Conservation (phyloP, 2,329 filamentous ascomycete species). For the Beauveria sp. region DNA sequence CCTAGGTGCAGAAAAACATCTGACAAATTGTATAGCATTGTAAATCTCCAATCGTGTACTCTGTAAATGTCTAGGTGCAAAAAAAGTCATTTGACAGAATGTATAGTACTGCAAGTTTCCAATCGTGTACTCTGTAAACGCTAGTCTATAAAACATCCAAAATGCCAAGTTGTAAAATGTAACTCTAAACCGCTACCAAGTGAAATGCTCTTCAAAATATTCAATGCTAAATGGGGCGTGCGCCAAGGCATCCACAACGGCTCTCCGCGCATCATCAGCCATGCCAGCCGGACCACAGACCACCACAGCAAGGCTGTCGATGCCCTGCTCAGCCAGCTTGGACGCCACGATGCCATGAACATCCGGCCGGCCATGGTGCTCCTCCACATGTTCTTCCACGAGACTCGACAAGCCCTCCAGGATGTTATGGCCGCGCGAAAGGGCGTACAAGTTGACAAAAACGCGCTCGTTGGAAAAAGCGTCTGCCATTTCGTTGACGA, state of each 20-base stretch:
- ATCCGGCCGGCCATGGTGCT: conserved; percentile 25
- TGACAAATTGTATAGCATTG: no score
- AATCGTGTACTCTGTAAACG: background rate
- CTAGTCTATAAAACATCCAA: background rate
- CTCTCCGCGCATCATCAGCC: conserved; percentile 34
- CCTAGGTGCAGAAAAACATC: background rate
- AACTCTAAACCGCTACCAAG: conserved; percentile 25
- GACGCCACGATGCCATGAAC: conserved; percentile 24
- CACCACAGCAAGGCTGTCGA: conserved; percentile 31
- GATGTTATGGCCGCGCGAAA: conserved; percentile 14
- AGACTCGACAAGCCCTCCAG: conserved; percentile 13
- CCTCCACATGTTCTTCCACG: conserved; percentile 15
- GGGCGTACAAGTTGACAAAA: conserved; percentile 30
- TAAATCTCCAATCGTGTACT: background rate
- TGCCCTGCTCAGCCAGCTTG: conserved; percentile 16
- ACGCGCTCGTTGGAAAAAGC: conserved; percentile 23
- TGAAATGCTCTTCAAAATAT: conserved; percentile 38
- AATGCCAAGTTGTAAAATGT: background rate
- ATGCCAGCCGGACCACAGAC: conserved; percentile 37
- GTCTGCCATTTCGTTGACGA: conserved; percentile 25
- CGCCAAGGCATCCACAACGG: conserved; percentile 25
- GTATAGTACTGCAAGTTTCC: no score
- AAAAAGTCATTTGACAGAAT: background rate
- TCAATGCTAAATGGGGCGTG: conserved; percentile 23
- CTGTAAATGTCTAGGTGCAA: background rate